Percentiles rank a stretch among this genome's conserved stretches.
These are phyloP conservation scores for Floccularia luteovirens DNA, from an alignment of 768 basidiomycete genomes.

Conservation along the genomic window DNA sequence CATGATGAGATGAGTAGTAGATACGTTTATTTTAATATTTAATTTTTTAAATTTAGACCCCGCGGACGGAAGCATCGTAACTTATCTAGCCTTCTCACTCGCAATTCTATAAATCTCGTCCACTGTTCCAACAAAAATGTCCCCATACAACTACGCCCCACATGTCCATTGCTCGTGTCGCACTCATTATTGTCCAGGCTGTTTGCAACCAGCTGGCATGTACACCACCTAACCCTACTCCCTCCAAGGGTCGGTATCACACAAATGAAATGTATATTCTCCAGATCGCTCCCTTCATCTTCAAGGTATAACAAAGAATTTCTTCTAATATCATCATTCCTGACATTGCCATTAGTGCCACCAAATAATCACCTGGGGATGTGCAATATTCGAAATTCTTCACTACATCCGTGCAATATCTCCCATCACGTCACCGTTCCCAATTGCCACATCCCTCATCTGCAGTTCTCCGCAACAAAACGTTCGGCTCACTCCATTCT, in stretches of 20 bases:
- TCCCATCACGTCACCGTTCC: constrained; percentile 22
- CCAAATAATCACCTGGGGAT: constrained; percentile 39
- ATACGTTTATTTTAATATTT: no score
- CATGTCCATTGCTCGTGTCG: constrained; percentile 43
- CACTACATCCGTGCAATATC: constrained; percentile 24
- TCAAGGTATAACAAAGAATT: constrained; percentile 29
- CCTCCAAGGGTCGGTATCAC: constrained; percentile 41
- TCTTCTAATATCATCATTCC: neutral
- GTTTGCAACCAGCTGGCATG: constrained; percentile 42
- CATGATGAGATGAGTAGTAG: constrained; percentile 6
- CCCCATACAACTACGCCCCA: neutral
- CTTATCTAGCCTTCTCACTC: neutral
- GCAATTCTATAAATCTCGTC: neutral
- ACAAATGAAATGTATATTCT: constrained; percentile 43
- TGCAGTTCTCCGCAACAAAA: constrained; percentile 20
- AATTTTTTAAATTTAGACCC: constrained; percentile 9
- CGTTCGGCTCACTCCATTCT: constrained; percentile 30
- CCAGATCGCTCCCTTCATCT: constrained; percentile 48
- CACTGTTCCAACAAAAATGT: neutral
- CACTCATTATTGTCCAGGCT: constrained; percentile 42
- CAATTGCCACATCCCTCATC: constrained; percentile 21
- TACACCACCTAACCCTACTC: constrained; percentile 51
- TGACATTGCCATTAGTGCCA: constrained; percentile 30
- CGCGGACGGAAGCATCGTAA: neutral
- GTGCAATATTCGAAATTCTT: constrained; percentile 43